Conservation (phyloP, 257 asterid genomes). For the Plantago major region DNA sequence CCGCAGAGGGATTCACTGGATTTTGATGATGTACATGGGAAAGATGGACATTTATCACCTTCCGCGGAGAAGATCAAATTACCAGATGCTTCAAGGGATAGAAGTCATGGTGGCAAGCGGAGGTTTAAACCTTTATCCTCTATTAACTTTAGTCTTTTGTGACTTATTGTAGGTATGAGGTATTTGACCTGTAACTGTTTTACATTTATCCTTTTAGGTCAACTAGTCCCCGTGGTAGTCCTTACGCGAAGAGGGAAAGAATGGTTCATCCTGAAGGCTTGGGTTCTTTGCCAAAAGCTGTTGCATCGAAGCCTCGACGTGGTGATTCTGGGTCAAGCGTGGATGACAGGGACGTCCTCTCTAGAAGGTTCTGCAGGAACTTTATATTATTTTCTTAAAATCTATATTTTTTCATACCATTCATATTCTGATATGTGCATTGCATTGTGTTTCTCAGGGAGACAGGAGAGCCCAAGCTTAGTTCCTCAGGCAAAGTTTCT, state of each 20-base stretch:
- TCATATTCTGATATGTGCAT: constrained; percentile 12
- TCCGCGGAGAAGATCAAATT: constrained; percentile 36
- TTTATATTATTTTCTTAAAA: constrained; percentile 10
- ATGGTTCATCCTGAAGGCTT: constrained; percentile 33
- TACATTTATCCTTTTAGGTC: constrained; percentile 36
- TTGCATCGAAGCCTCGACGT: constrained; percentile 34
- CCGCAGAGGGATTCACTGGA: constrained; percentile 52
- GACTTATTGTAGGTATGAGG: constrained; percentile 4
- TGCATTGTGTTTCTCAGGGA: constrained; percentile 35
- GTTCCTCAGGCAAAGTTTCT: constrained; percentile 34
- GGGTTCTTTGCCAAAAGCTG: constrained; percentile 31
- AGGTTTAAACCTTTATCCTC: constrained; percentile 29
- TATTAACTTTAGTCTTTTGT: constrained; percentile 17
- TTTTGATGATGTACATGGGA: constrained; percentile 36
- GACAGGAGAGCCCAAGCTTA: constrained; percentile 28
- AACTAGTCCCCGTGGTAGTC: constrained; percentile 38
- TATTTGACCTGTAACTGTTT: constrained; percentile 5
- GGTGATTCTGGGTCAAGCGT: constrained; percentile 41
- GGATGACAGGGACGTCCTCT: constrained; percentile 31
- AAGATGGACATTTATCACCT: constrained; percentile 30
- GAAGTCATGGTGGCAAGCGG: constrained; percentile 38
- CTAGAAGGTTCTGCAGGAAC: constrained; percentile 34
- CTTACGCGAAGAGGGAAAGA: constrained; percentile 33
- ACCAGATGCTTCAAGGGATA: constrained; percentile 47
- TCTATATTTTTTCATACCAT: constrained; percentile 9